Conservation (phyloP, 345 rosid genomes). For the Garcia nutans region DNA sequence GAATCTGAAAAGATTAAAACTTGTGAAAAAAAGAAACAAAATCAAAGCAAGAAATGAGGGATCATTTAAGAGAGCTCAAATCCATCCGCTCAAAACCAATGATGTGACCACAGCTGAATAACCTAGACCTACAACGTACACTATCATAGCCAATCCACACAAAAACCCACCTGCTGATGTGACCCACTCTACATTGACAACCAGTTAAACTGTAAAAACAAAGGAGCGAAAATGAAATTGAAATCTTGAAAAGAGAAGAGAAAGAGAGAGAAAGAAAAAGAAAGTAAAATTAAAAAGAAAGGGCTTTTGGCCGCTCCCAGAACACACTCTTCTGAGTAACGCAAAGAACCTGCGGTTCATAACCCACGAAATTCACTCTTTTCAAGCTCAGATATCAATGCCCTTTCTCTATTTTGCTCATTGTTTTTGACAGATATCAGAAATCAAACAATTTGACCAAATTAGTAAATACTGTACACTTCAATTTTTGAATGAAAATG, state of each 20-base stretch:
- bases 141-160: constrained; percentile 31
- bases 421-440: constrained; percentile 15
- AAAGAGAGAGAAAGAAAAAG: constrained; percentile 12
- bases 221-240: not conserved
- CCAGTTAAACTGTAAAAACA: constrained; percentile 60
- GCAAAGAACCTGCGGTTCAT: constrained; percentile 36
- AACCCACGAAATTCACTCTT: not conserved
- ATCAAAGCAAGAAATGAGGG: not conserved
- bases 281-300: constrained; percentile 10
- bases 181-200: constrained; percentile 88
- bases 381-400: constrained; percentile 40
- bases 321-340: constrained; percentile 28
- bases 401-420: constrained; percentile 2
- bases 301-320: not conserved
- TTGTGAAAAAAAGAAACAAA: not conserved
- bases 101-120: constrained; percentile 51
- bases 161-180: constrained; percentile 84
- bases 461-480: constrained; percentile 21
- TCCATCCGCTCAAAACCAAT: constrained; percentile 24
- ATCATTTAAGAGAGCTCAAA: constrained; percentile 12
- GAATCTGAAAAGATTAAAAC: constrained; percentile 14
- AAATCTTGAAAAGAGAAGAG: not conserved
- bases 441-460: constrained; percentile 20
- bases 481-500: constrained; percentile 24
- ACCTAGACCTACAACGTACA: constrained; percentile 53